phyloP scores from a whole-genome alignment of 169 alveolate genomes.

The Plasmodium malariae region DNA sequence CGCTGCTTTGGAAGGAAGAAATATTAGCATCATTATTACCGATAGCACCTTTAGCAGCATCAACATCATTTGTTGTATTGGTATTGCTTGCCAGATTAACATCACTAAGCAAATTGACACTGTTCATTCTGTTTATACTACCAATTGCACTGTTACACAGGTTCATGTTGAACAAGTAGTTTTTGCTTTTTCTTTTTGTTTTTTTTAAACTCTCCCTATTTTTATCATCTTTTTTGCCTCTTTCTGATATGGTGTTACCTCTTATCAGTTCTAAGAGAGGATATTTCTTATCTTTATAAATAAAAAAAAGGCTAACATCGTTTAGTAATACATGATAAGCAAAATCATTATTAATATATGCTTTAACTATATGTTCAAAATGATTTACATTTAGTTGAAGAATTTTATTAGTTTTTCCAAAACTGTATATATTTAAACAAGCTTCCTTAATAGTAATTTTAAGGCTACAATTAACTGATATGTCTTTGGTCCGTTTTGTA shows the following conservation, averaged over 20 bases:
- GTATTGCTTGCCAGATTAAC: neutral
- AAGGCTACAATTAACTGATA: constrained; percentile 21
- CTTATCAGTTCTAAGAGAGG: constrained; percentile 33
- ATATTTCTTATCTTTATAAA: constrained; percentile 35
- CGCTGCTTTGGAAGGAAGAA: too few relatives aligned
- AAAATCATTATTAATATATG: constrained; percentile 46
- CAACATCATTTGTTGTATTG: neutral
- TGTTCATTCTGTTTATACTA: too few relatives aligned
- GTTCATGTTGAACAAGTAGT: constrained; percentile 24
- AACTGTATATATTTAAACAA: neutral
- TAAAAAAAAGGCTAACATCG: constrained; percentile 10
- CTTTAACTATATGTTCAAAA: constrained; percentile 19
- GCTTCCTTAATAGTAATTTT: constrained; percentile 4
- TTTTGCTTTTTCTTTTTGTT: constrained; percentile 21
- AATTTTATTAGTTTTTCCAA: constrained; percentile 18
- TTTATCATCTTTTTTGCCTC: constrained; percentile 2
- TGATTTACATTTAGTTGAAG: constrained; percentile 2
- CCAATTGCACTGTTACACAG: neutral
- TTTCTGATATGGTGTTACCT: neutral
- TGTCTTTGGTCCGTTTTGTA: neutral
- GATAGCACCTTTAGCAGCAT: too few relatives aligned
- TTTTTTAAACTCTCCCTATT: constrained; percentile 9
- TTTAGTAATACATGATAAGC: constrained; percentile 28
- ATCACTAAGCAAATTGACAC: too few relatives aligned
- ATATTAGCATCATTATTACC: too few relatives aligned